Percentiles rank a stretch among this genome's conserved stretches.
Conservation (phyloP, 306 rosid species). For the Biancaea sappan region DNA sequence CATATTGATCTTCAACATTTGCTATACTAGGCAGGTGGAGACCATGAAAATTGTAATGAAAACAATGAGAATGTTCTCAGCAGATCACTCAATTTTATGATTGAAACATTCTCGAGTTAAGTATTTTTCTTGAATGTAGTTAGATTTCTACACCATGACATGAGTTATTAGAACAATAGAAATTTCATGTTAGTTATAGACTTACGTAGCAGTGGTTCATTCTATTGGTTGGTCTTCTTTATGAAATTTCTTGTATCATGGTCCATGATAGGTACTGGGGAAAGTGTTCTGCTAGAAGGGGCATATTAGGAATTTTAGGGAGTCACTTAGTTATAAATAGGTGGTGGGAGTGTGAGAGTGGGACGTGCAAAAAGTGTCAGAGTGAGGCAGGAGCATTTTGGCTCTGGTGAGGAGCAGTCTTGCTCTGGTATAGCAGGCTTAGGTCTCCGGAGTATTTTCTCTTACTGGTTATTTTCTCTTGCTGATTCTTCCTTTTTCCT, state of each 20-base stretch:
- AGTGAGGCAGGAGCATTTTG: too few relatives aligned
- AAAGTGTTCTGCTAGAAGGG: too few relatives aligned
- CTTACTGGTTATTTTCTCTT: too few relatives aligned
- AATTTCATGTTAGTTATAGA: not conserved
- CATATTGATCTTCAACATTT: not conserved
- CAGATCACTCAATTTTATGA: not conserved
- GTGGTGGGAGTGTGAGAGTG: too few relatives aligned
- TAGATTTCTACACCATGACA: not conserved
- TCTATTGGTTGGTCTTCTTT: not conserved
- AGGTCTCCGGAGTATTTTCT: too few relatives aligned
- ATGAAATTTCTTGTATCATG: not conserved
- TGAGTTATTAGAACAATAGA: not conserved
- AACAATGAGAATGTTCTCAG: not conserved
- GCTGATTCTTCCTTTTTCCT: too few relatives aligned
- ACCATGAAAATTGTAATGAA: not conserved
- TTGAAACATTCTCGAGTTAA: not conserved
- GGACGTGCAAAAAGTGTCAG: too few relatives aligned
- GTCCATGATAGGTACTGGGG: too few relatives aligned
- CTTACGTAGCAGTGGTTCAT: not conserved
- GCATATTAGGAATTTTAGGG: too few relatives aligned
- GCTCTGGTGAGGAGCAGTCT: too few relatives aligned
- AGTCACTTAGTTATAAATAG: too few relatives aligned
- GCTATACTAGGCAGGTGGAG: not conserved
- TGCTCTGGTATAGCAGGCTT: too few relatives aligned
- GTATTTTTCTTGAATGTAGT: not conserved